phyloP scores from a whole-genome alignment of 805 yeast genomes.

The Ogataea philodendri region DNA sequence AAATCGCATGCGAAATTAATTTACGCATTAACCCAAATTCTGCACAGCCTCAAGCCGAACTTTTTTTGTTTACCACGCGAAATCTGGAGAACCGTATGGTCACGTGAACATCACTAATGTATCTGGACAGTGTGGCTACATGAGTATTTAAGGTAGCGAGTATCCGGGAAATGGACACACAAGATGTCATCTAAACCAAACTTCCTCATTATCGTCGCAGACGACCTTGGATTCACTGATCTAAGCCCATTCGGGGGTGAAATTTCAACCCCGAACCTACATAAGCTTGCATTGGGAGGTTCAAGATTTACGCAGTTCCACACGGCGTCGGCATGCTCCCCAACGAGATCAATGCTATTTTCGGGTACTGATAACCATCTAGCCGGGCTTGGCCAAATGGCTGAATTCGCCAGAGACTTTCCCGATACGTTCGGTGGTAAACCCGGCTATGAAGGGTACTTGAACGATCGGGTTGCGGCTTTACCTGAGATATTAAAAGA shows the following conservation, averaged over 20 bases:
- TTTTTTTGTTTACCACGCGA: too few relatives aligned
- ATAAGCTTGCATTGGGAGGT: constrained; percentile 44
- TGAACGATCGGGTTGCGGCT: constrained; percentile 51
- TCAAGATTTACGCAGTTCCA: constrained; percentile 56
- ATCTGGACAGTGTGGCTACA: too few relatives aligned
- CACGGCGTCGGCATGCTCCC: constrained; percentile 64
- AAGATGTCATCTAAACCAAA: constrained; percentile 42
- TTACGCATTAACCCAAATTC: too few relatives aligned
- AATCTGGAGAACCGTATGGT: too few relatives aligned
- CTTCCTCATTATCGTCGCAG: constrained; percentile 56
- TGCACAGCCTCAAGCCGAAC: too few relatives aligned
- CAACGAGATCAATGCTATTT: constrained; percentile 59
- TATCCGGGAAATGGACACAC: background rate
- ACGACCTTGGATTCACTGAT: constrained; percentile 61
- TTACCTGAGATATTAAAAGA: constrained; percentile 50
- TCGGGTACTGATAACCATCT: constrained; percentile 63
- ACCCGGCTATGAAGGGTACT: constrained; percentile 56
- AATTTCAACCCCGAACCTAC: constrained; percentile 52
- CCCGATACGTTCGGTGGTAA: constrained; percentile 42
- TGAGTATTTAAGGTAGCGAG: background rate
- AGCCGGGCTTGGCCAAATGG: constrained; percentile 61
- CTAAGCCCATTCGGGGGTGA: constrained; percentile 55
- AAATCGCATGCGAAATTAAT: too few relatives aligned
- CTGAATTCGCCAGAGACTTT: constrained; percentile 40
- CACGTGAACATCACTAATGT: too few relatives aligned